These are phyloP conservation scores for Afroboletus lepidellus DNA, from an alignment of 1,284 basidiomycete genomes.

Conservation along the genomic window DNA sequence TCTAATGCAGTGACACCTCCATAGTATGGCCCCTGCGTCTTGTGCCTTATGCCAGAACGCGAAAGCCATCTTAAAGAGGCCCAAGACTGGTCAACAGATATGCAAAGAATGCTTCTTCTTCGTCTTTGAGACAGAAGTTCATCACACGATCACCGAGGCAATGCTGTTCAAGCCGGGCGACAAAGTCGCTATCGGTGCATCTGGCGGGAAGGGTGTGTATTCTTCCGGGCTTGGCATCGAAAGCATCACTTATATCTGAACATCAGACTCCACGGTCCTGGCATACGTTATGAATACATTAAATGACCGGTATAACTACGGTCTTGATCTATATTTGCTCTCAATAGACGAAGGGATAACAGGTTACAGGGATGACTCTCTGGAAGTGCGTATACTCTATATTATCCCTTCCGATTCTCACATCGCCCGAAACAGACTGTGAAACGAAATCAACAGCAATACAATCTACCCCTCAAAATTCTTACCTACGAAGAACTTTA, in stretches of 20 bases:
- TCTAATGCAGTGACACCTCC: neutral
- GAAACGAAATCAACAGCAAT: constrained; percentile 95
- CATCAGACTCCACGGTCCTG: constrained; percentile 91
- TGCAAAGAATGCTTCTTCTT: constrained; percentile 95
- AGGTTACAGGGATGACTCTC: constrained; percentile 95
- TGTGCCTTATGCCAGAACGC: constrained; percentile 77
- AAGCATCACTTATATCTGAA: constrained; percentile 2
- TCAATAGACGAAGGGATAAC: constrained; percentile 99
- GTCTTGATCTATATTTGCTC: constrained; percentile 87
- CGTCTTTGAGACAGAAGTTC: constrained; percentile 98
- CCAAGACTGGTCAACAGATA: constrained; percentile 97
- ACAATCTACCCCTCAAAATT: constrained; percentile 93
- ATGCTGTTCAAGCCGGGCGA: constrained; percentile 90
- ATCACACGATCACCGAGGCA: constrained; percentile 87
- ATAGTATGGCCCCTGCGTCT: constrained; percentile 71
- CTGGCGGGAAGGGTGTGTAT: constrained; percentile 88
- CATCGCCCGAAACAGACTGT: constrained; percentile 69
- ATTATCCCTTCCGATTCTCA: constrained; percentile 3
- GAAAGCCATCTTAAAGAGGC: constrained; percentile 88
- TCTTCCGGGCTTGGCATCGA: neutral
- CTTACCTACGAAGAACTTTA: constrained; percentile 95
- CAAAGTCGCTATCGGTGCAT: constrained; percentile 95
- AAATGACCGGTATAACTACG: constrained; percentile 93
- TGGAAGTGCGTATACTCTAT: constrained; percentile 66
- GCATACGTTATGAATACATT: constrained; percentile 96